Evolutionary conservation across 495 filamentous ascomycete species (phyloP), one percentile per base, ranked within the genome.

Genomic region (Pyrenula aspistea): DNA sequence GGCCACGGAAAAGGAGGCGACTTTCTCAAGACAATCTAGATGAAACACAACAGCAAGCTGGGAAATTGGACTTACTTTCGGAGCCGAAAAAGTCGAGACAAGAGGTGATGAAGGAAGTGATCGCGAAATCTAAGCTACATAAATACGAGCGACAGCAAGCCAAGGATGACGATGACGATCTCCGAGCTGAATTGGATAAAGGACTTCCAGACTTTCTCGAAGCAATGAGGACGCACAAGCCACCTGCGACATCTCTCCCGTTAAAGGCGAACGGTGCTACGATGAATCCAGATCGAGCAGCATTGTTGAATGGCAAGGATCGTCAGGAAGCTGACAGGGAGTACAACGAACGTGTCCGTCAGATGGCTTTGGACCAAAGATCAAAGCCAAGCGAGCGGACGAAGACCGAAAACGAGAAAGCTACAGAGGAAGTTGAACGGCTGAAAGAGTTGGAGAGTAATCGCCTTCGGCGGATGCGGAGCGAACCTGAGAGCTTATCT

Each of bases 81-180:
- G 86, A 88, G 59, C 77, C 83, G 49, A 95, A 95, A 65, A 99
- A 95, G 72, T 87, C 83, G 20, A 96, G 92, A 67, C 82, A 89
- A 51, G 93, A 99, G 65, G 88, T 97, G 25, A 96, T 96, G 86
- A 86, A 92, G 62, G 94, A 98, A 69, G 83, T 97, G 58, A 97
- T 97, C 58, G 87, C 91, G 42, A 99, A 97, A 70, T 97, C 94
- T 1, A 99, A 97, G 67, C 77, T 88, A 24, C 77, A 96, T 75
- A 97, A 94, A 71, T 86, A 88, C 57, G 90, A 96, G 70, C 84
- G 93, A 21, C 94, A 97, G 71, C 82, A 88, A 55, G 80, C 81
- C 8, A 98, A 96, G 67, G 93, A 97, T 58, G 90, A 95, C 51
- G 91, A 98, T 63, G 90, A 91, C 23, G 91, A 95, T 62, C 72